Base-by-base conservation (phyloP, 1,284 basidiomycete genomes). In the Moesziomyces antarcticus region DNA sequence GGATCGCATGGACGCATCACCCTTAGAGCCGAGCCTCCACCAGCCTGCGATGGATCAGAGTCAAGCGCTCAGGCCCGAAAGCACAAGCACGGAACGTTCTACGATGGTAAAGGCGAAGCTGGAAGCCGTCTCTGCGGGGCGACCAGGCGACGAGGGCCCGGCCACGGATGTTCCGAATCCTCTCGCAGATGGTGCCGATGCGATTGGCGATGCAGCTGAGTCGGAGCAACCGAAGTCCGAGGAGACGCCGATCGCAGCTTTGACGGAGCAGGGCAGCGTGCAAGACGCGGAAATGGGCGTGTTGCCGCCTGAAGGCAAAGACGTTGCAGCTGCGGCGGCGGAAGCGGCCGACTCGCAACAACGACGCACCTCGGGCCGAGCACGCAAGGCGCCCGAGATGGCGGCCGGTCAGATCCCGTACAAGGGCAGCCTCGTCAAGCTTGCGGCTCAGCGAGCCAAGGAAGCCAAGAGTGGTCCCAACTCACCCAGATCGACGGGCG, bases 341-440 rank as follows among this genome's bases (percentile, higher is more conserved):
- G 61, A 65, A 6, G 25, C 46, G 33, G 10, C 50, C 5, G 67
- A 66, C n/a, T 16, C 63, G n/a, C 58, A 50, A 30, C 63, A 65
- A 21, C 50, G 72, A 25, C 62, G 72, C 22, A 54, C 58, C 7
- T 74, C 72, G 10, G 72, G 67, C 24, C 66, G 72, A 27, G 67
- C 72, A 20, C 66, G 72, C 30, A 54, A 65, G 46, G 55, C 72
- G 20, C 72, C 72, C 1, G 72, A 74, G 47, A 74, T 74, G 72
- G 67, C 72, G 14, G 72, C 72, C 7, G 72, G 72, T 18, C 72
- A 74, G 48, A 74, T 74, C 42, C 57, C 55, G 0, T 74, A 74
- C 53, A 74, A 74, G 48, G 72, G 72, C 22, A 74, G 72, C 25
- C 24, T 74, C 41, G 64, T 70, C 45, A 74, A 67, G 59, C 63